Base-by-base conservation (phyloP, 1,139 yeast species). In the Ogataea hybrid region DNA sequence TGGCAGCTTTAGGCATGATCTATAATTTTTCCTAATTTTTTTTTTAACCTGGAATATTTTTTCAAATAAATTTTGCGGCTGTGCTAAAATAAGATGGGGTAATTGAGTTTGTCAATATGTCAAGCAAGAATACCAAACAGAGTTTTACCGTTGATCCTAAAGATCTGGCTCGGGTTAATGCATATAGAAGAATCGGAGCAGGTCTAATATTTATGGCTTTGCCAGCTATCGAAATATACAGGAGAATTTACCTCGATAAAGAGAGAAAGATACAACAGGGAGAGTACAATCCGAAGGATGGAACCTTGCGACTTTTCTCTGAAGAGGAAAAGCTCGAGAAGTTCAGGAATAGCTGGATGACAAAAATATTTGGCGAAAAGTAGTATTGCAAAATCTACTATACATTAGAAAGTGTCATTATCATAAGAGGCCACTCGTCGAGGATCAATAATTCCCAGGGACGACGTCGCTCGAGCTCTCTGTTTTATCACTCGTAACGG, bases 1-100 rank as follows among this genome's bases (percentile, higher is more conserved):
- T 75, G 23, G 72, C 73, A 20, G 76, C 80, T 54, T 77, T 77
- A 29, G 74, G 78, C 84, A 77, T 79, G 37, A 8, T 27, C 21
- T 18, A 33, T 20, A 9, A n/a, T 6, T 20, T 29, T 20, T 20
- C 9, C 21, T 20, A 7, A n/a, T 17, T 20, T 20, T 20, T 18
- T 20, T 20, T 20, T 20, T 7, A 6, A 7, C 21, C 9, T 7
- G 8, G 9, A 20, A 20, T 20, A 17, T 2, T 20, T 20, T 20
- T 20, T 20, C 20, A 7, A 20, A 20, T 20, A 20, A 20, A 20
- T 20, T 20, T 25, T 15, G 10, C 21, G 52, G 51, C 51, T 36
- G 52, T 49, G 52, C 47, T 11, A 28, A 32, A 38, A 20, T 20
- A 20, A 32, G 25, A 22, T 38, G 41, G 41, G 41, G 41, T 38